Evolutionary conservation across 495 filamentous ascomycete genomes (phyloP).

Genomic region (Xylaria venustula): DNA sequence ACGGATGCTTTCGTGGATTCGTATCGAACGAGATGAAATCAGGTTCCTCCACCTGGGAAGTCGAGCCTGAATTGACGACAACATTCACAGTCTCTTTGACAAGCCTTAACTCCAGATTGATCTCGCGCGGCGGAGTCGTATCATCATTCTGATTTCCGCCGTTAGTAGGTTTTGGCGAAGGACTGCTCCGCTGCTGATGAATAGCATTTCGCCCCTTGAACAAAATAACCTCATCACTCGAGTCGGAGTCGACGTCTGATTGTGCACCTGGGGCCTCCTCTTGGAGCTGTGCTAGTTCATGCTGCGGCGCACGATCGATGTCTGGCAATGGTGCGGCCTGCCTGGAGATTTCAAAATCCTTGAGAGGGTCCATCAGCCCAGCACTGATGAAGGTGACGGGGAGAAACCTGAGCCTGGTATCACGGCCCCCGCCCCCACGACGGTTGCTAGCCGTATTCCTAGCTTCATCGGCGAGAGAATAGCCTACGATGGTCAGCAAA

Average conservation of each 20-base stretch:
- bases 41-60: not conserved
- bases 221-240: constrained; percentile 65
- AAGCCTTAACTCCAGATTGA: constrained; percentile 13
- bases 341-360: constrained; percentile 23
- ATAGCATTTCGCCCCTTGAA: constrained; percentile 54
- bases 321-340: not conserved
- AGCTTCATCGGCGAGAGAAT: constrained; percentile 74
- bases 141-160: constrained; percentile 6
- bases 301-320: not conserved
- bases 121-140: constrained; percentile 14
- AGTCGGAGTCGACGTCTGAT: constrained; percentile 51
- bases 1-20: constrained; percentile 1
- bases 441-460: constrained; percentile 66
- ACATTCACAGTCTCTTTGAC: constrained; percentile 17
- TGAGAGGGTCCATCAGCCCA: constrained; percentile 55
- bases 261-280: not conserved
- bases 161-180: not conserved
- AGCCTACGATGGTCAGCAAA: constrained; percentile 29
- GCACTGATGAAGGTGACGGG: constrained; percentile 75
- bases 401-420: constrained; percentile 45
- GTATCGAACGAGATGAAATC: constrained; percentile 19
- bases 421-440: constrained; percentile 36
- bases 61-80: constrained; percentile 3
- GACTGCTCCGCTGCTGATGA: not conserved
- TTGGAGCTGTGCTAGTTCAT: not conserved